Percentiles rank a stretch among this genome's conserved stretches.
Evolutionary conservation across 2,329 filamentous ascomycete species (phyloP).

Genomic region (Aspergillus sp.): DNA sequence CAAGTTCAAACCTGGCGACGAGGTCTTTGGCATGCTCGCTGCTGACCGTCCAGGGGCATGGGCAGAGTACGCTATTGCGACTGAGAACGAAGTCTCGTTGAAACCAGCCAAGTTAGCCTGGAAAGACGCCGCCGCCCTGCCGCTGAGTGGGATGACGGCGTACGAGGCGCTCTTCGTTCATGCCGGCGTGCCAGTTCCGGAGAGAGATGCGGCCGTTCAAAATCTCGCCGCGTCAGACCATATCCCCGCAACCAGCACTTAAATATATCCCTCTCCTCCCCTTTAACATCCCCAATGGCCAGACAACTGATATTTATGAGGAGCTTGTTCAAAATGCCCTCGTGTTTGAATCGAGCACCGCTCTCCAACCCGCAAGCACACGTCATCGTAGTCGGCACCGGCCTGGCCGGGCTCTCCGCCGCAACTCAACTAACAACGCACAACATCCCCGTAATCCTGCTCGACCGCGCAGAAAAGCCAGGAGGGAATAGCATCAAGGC

Average conservation of each 20-base stretch:
- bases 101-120: constrained; percentile 24
- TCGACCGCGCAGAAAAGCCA: constrained; percentile 61
- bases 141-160: constrained; percentile 31
- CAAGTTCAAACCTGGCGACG: constrained; percentile 26
- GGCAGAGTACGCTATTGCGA: constrained; percentile 29
- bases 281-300: not conserved
- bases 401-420: constrained; percentile 63
- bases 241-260: not conserved
- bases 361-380: not conserved
- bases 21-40: constrained; percentile 29
- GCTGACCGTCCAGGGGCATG: constrained; percentile 22
- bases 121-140: constrained; percentile 27
- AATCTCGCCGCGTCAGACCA: not conserved
- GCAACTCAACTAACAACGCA: constrained; percentile 57
- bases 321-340: not conserved
- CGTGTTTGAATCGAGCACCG: not conserved
- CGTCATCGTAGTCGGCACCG: constrained; percentile 65
- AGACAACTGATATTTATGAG: not conserved
- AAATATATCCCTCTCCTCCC: not conserved
- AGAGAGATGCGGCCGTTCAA: not conserved
- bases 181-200: constrained; percentile 11
- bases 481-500: constrained; percentile 68
- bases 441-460: constrained; percentile 55
- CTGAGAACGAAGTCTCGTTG: constrained; percentile 21
- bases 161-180: constrained; percentile 34